phyloP scores from a whole-genome alignment of 1,139 yeast species.

The Yamadazyma triangularis region DNA sequence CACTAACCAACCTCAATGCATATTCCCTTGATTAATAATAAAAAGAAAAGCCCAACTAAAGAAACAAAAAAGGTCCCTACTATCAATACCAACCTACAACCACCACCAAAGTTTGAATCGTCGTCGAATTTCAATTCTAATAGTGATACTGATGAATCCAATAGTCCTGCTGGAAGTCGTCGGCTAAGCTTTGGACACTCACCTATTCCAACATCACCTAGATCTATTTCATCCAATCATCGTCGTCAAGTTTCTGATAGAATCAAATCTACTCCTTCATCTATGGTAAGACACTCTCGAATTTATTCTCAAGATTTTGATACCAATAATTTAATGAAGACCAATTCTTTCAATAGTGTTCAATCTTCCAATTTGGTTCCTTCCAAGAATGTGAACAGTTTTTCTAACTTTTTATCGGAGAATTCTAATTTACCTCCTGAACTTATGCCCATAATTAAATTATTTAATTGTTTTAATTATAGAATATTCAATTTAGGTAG shows the following conservation, averaged over 20 bases:
- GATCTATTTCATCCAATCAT: conserved; percentile 9
- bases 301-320: conserved; percentile 22
- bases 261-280: conserved; percentile 33
- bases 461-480: conserved; percentile 38
- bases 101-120: background rate
- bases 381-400: conserved; percentile 12
- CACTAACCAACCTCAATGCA: too few relatives aligned
- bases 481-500: conserved; percentile 35
- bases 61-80: background rate
- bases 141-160: conserved; percentile 4
- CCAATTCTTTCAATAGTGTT: conserved; percentile 13
- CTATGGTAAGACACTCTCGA: conserved; percentile 35
- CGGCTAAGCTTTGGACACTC: background rate
- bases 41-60: too few relatives aligned
- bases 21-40: background rate
- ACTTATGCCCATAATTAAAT: conserved; percentile 37
- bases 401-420: conserved; percentile 16
- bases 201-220: conserved; percentile 2
- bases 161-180: background rate
- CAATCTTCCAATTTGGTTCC: background rate
- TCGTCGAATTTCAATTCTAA: background rate
- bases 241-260: conserved; percentile 18
- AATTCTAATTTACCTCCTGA: conserved; percentile 29
- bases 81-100: background rate
- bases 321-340: conserved; percentile 9